These are phyloP conservation scores for Picea abies DNA, from an alignment of 83 land plant species.

Conservation along the genomic window DNA sequence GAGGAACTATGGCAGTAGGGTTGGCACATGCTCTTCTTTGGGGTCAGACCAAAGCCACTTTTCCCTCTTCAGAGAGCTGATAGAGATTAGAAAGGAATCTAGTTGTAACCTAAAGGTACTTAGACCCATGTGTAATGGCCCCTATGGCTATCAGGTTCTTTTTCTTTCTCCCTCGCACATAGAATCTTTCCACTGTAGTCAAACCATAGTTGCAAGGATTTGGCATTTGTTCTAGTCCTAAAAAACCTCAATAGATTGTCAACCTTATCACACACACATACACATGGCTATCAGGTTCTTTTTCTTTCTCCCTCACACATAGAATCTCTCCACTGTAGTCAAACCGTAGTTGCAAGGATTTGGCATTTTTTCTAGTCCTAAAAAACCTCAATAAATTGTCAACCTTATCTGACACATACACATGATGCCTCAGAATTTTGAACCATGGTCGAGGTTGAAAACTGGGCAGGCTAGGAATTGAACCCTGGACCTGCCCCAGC, in stretches of 20 bases:
- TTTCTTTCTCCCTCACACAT: background rate
- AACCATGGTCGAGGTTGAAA: no score
- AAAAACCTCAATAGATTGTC: background rate
- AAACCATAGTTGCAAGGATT: background rate
- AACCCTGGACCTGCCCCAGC: no score
- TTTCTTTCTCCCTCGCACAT: background rate
- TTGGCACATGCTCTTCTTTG: background rate
- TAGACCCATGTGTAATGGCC: background rate
- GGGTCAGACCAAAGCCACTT: background rate
- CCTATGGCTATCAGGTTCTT: background rate
- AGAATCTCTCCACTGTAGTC: no score
- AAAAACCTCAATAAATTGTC: background rate
- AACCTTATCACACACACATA: background rate
- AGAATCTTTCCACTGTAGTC: no score
- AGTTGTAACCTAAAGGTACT: background rate
- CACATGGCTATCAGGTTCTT: background rate
- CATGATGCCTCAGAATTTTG: no score
- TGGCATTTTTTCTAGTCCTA: background rate
- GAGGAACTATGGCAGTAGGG: background rate
- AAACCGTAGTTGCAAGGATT: background rate
- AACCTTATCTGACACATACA: background rate
- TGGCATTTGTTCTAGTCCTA: background rate
- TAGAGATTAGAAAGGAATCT: background rate
- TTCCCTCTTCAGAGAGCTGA: background rate
- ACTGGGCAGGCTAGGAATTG: no score